Evolutionary conservation across 345 rosid genomes (phyloP), one percentile per base, ranked within the genome.

Genomic region (Anastatica hierochuntica): DNA sequence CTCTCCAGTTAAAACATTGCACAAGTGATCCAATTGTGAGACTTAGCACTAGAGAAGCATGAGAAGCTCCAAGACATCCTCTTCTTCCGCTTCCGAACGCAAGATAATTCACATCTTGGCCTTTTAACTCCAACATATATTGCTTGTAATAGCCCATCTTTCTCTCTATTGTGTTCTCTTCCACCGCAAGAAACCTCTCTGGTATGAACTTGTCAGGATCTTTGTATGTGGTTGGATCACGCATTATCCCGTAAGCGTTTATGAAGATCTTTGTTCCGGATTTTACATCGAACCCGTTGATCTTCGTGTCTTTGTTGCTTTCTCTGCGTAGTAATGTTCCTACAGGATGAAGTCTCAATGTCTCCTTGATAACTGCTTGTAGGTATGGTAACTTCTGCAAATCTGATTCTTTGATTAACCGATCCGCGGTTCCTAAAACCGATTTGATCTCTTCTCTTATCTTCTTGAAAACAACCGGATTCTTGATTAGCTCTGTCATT

Each of bases 321-420:
- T 87, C 82, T 54, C 90, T 69, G 26, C 77, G 72, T 15, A 74
- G 76, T 63, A 84, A 15, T 5, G 90, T 85, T 10, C 80, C 87
- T 2, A 83, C 44, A 1, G 90, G 96, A 65, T 87, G 96, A 13
- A 87, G 87, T 64, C 94, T 63, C 0, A 81, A 64, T 36, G 90
- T 78, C 74, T 85, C 90, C 45, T 80, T 85, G 30, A 67, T 66
- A 17, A 75, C 63, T 30, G 88, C 77, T 72, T 83, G 84, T 14
- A 83, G 49, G 74, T 76, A 81, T n/a, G 86, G 82, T 35, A 85
- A 82, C 10, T 79, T 65, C 0, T 72, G 56, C 5, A 81, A 62
- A 13, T 87, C 86, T 20, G 78, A 70, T 68, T 87, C 96, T 68
- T 77, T 67, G 13, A 83, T 76, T 40, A 83, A 50, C 34, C 76